phyloP scores from a whole-genome alignment of 2,329 filamentous ascomycete genomes.

The Chaetomium strumarium region DNA sequence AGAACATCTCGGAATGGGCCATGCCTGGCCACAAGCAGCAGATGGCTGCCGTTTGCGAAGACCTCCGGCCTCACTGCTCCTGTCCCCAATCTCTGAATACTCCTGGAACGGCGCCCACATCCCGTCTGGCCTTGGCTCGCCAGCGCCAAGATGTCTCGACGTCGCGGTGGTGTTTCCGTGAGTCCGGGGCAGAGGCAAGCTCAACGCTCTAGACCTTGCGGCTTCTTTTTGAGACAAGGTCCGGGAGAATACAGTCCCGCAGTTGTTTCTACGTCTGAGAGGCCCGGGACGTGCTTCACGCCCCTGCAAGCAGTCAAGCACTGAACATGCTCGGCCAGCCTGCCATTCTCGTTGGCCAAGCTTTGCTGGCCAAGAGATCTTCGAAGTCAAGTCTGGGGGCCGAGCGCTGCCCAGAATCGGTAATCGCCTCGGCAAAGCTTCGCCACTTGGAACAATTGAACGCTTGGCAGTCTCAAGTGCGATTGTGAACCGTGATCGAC shows the following conservation, averaged over 20 bases:
- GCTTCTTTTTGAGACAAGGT: conserved; percentile 4
- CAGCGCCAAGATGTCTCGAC: neutral
- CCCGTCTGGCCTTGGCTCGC: too few species aligned
- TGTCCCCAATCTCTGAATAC: too few species aligned
- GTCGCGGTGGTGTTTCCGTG: neutral
- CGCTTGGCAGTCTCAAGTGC: conserved; percentile 35
- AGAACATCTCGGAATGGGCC: too few species aligned
- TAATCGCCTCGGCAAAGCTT: conserved; percentile 18
- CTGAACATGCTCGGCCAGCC: neutral
- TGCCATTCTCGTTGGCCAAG: conserved; percentile 14
- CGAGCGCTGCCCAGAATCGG: conserved; percentile 14
- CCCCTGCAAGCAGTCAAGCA: conserved; percentile 3
- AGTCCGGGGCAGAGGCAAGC: neutral
- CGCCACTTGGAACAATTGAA: conserved; percentile 16
- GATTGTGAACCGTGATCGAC: conserved; percentile 27
- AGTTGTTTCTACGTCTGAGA: neutral
- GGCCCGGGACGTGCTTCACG: neutral
- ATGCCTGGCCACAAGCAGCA: too few species aligned
- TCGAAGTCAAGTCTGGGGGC: conserved; percentile 3
- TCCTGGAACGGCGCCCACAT: too few species aligned
- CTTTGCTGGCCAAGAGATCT: conserved; percentile 12
- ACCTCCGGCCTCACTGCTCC: too few species aligned
- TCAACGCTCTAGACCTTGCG: neutral
- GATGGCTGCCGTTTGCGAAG: too few species aligned
- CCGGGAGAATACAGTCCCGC: neutral